Base-by-base conservation (phyloP, 805 yeast genomes). In the Debaryomyces tyrocola region DNA sequence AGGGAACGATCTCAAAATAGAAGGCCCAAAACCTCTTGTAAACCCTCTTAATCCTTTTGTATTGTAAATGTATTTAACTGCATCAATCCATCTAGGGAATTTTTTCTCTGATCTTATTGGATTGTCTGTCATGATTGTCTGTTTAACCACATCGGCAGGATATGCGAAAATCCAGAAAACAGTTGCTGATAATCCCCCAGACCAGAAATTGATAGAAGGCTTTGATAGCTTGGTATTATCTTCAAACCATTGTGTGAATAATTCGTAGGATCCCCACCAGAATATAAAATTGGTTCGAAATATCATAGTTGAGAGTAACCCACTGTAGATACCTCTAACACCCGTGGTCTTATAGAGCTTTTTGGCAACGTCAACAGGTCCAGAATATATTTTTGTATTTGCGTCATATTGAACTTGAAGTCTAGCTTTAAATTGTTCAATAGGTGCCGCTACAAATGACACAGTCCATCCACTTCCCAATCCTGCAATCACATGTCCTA, bases 191-290 rank as follows among this genome's bases (percentile, higher is more conserved):
- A 89, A 69, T 0, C 97, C 97, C 24, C 97, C 97, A 8, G 91
- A 80, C 96, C 96, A 90, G 69, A 90, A 90, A 63, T 89, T 90
- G 48, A 90, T 76, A 0, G 90, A 73, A 1, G 94, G 81, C 35
- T 79, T 79, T 41, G 85, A 79, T 75, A 89, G 53, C 34, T 69
- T 65, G 0, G 96, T 89, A 55, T 87, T 73, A 5, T 74, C 70
- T 53, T 79, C 76, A 65, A 90, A 83, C 74, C 77, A 83, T 45
- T 78, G 73, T 6, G 95, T 87, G 62, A 90, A 77, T 7, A 89
- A 46, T 59, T 89, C 96, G 62, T 90, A 90, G 0, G 95, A 83
- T 1, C 96, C 96, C 97, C 97, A 90, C 92, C 95, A 89, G 48
- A 88, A 87, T 31, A 87, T 75, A 62, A 90, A 90, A 65, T 87